Base-by-base conservation (phyloP, 139 green algal species). In the Chlorella sp. region DNA sequence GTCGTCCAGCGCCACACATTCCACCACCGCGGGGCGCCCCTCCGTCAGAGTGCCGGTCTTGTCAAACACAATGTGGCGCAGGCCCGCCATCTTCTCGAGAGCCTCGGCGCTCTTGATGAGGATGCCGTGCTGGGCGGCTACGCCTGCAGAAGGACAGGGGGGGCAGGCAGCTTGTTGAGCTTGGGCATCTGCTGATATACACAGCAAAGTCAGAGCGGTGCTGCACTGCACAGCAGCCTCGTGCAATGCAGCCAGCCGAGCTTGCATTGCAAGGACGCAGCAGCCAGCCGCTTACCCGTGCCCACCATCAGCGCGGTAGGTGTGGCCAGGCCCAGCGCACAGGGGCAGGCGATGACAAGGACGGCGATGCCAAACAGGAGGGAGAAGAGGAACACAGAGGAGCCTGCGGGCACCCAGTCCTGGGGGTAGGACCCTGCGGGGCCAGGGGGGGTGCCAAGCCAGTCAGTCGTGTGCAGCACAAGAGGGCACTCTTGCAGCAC, bases 311-410 rank as follows among this genome's bases (percentile, higher is more conserved):
- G 94, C 0, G 97, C 97, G 4, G 97, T 99, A 68, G 97, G 97
- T 16, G 97, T 98, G 73, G 97, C 97, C 39, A 99, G 92, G 5
- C 97, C 95, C 84, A 98, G 90, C 2, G 93, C 96, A 88, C 97
- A 99, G 70, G 97, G 97, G 92, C 97, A 99, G 70, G 97, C 97
- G 62, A 99, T 97, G 67, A 99, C 96, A 41, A 99, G 81, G 71
- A 98, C 97, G 3, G 94, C 86, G 81, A 99, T 98, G 85, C 91
- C 96, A 85, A 98, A 98, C 67, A 98, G 89, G 44, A 99, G 90
- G 16, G 94, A 92, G 38, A 99, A 96, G 38, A 98, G 89, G 80
- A 98, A 98, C 63, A 86, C 86, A 44, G 91, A 91, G 85, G 95
- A 87, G 47, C 94, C 92, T 0, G 30, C 28, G 21, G 96, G 96